Conservation (phyloP, 352 stramenopile species). For the Pythium sukuiense region DNA sequence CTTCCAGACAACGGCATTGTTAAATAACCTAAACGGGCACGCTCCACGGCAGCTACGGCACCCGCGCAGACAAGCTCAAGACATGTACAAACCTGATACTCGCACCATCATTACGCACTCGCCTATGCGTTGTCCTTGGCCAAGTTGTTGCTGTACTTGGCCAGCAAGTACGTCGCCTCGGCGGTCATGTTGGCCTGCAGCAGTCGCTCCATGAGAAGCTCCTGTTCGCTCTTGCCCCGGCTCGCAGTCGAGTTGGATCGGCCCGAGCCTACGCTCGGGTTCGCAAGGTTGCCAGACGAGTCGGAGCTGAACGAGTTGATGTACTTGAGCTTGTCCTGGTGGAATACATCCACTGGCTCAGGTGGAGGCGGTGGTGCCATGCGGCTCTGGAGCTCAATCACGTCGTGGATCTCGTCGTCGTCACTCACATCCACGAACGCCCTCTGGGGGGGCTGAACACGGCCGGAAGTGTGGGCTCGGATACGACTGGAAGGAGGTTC, state of each 20-base stretch:
- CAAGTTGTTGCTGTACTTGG: conserved; percentile 65
- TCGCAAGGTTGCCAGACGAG: conserved; percentile 25
- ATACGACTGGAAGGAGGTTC: conserved; percentile 5
- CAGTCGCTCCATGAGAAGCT: conserved; percentile 60
- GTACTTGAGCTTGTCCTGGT: conserved; percentile 66
- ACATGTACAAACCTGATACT: not conserved
- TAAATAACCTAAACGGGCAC: not conserved
- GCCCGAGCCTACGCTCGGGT: conserved; percentile 11
- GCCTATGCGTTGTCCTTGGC: conserved; percentile 12
- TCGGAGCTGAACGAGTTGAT: conserved; percentile 55
- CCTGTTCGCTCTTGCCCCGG: conserved; percentile 31
- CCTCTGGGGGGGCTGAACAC: not conserved
- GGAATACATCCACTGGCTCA: conserved; percentile 37
- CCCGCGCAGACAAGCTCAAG: not conserved
- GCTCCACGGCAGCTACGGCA: not conserved
- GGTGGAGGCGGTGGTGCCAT: conserved; percentile 27
- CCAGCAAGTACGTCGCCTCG: conserved; percentile 67
- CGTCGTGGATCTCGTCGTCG: conserved; percentile 16
- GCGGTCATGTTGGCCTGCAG: conserved; percentile 67
- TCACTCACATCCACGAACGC: conserved; percentile 9
- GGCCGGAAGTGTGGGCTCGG: not conserved
- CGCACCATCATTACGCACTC: not conserved
- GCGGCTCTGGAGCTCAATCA: conserved; percentile 39
- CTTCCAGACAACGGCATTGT: conserved; percentile 5
- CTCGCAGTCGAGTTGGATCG: conserved; percentile 4